Evolutionary conservation across 148 eudicot genomes (phyloP), one percentile per base, ranked within the genome.

Genomic region (Rheum nobile): DNA sequence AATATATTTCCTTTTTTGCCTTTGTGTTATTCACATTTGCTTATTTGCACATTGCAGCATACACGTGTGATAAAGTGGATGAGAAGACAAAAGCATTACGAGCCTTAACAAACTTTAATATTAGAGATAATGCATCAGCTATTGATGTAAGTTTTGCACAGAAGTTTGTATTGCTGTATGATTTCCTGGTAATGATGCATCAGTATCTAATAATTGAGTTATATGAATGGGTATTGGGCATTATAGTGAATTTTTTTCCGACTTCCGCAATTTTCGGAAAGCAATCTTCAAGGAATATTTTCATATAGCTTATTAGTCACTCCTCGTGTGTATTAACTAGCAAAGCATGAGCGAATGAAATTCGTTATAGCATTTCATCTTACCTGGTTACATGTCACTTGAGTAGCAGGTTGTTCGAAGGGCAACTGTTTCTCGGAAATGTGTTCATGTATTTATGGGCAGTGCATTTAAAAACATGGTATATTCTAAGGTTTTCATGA

Each of bases 391-490:
- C 73, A 41, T 21, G 24, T 75, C 72, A 54, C 44, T 54, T 80
- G 77, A 67, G 77, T 74, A 95, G 99, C 96, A 84, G 42, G 99
- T 97, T 8, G 91, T 95, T 61, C 89, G 97, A 21, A 87, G 99
- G 84, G 96, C 93, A 69, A 95, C 99, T 37, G 68, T 92, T 75
- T 89, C 92, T 59, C 86, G 79, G 32, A 95, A 88, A 77, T 95
- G 91, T 78, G 90, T 95, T 57, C 99, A 97, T 67, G 93, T 95
- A 50, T 95, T 92, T 78, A 90, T 95, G 99, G 98, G 99, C 13
- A 95, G 91, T 84, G 99, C 99, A 72, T 95, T 90, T 74, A 95
- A 95, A 83, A 95, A 95, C 80, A 95, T 91, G 99, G 99, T 95
- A 61, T 61, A 80, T 34, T 10, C 6, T 28, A 28, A 22, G 21